phyloP scores from a whole-genome alignment of 352 stramenopile genomes.

The Globisporangium cylindrosporum region DNA sequence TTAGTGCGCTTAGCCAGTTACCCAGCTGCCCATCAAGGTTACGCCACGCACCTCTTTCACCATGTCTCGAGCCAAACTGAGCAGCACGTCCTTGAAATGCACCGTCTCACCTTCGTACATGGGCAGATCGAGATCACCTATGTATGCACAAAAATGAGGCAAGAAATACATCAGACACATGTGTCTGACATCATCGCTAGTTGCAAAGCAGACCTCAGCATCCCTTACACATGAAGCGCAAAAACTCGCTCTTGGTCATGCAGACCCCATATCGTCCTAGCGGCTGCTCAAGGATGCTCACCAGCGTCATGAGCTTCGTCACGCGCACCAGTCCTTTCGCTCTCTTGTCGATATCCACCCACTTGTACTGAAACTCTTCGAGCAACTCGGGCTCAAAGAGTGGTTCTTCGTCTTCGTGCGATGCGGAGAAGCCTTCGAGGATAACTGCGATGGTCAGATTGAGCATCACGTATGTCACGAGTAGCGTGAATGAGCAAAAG shows the following conservation, averaged over 20 bases:
- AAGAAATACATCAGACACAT: neutral
- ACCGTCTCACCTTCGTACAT: constrained; percentile 83
- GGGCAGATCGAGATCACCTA: constrained; percentile 65
- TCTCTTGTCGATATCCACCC: constrained; percentile 85
- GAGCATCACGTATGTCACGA: constrained; percentile 93
- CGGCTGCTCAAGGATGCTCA: constrained; percentile 72
- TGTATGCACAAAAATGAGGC: neutral
- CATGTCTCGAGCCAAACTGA: constrained; percentile 76
- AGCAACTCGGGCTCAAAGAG: constrained; percentile 87
- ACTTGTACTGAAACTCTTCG: constrained; percentile 87
- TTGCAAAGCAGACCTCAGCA: neutral
- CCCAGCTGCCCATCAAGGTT: neutral
- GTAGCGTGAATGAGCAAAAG: constrained; percentile 86
- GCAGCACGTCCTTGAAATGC: constrained; percentile 87
- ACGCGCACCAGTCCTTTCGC: constrained; percentile 83
- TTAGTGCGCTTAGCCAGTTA: neutral
- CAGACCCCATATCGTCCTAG: constrained; percentile 59
- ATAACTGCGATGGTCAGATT: constrained; percentile 95
- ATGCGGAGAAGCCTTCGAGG: constrained; percentile 88
- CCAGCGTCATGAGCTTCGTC: constrained; percentile 66
- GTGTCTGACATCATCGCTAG: neutral
- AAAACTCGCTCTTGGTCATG: constrained; percentile 42
- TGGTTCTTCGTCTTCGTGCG: constrained; percentile 84
- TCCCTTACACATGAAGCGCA: constrained; percentile 57
- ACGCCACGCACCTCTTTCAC: constrained; percentile 60